Percentiles rank a stretch among this genome's conserved stretches.
Conservation (phyloP, 495 filamentous ascomycete genomes). For the Lindgomyces ingoldianus region DNA sequence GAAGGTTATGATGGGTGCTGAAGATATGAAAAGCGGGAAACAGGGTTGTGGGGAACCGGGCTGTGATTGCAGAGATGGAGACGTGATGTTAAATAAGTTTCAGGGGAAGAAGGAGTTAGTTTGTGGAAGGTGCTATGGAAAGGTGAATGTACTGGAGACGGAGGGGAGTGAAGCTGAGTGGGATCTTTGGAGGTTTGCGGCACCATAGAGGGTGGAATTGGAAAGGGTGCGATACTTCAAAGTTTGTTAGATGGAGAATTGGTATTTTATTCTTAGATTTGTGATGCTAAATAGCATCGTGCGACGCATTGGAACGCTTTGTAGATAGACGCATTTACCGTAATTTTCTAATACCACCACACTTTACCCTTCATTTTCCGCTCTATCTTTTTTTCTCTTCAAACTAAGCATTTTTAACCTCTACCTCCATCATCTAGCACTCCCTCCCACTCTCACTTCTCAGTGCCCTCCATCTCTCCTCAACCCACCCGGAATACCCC, state of each 20-base stretch:
- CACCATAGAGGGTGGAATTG: not conserved
- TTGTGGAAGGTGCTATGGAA: constrained; percentile 18
- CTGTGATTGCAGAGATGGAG: too few relatives aligned
- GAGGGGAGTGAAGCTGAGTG: not conserved
- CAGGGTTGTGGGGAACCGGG: not conserved
- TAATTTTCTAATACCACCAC: too few relatives aligned
- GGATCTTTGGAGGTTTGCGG: constrained; percentile 2
- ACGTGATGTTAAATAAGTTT: not conserved
- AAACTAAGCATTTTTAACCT: too few relatives aligned
- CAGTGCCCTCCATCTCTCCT: too few relatives aligned
- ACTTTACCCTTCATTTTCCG: too few relatives aligned
- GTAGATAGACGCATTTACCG: too few relatives aligned
- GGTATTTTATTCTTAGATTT: not conserved
- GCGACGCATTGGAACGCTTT: too few relatives aligned
- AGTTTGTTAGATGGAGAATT: not conserved
- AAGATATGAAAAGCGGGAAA: not conserved
- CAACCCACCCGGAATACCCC: not conserved
- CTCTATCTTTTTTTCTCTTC: too few relatives aligned
- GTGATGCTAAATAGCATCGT: not conserved
- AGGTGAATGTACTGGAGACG: not conserved
- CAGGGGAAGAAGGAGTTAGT: not conserved
- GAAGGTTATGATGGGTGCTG: constrained; percentile 46
- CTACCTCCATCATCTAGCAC: not conserved
- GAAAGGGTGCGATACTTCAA: not conserved
- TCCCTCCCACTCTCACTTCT: not conserved